Percentiles rank a stretch among this genome's conserved stretches.
Conservation (phyloP, 2,329 filamentous ascomycete species). For the Pestalotiopsis sp. region DNA sequence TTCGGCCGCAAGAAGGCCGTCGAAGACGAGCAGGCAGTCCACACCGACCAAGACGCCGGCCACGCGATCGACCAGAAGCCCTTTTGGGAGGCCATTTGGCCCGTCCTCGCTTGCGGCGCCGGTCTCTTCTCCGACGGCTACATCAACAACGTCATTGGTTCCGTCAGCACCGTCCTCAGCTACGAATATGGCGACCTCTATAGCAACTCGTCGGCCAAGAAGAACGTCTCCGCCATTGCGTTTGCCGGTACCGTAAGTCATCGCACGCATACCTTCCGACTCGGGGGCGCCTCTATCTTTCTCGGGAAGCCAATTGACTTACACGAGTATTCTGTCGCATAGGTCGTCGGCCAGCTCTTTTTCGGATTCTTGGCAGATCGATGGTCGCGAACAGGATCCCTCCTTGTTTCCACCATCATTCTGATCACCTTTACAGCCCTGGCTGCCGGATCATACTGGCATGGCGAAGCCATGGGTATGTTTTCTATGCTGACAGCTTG, state of each 20-base stretch:
- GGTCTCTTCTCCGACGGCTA: conserved; percentile 92
- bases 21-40: conserved; percentile 17
- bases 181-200: conserved; percentile 71
- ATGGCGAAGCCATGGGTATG: conserved; percentile 68
- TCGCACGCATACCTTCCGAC: neutral
- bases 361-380: conserved; percentile 83
- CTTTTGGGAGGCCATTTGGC: conserved; percentile 44
- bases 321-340: conserved; percentile 4
- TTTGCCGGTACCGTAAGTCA: conserved; percentile 69
- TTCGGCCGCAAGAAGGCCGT: conserved; percentile 22
- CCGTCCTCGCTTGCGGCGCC: conserved; percentile 84
- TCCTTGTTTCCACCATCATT: conserved; percentile 79
- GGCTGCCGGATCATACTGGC: conserved; percentile 73
- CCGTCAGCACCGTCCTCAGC: conserved; percentile 75
- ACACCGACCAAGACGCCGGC: conserved; percentile 13
- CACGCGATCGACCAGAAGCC: conserved; percentile 28
- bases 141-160: conserved; percentile 88
- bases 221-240: conserved; percentile 78
- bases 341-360: conserved; percentile 73
- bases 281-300: neutral
- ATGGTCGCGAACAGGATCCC: conserved; percentile 80
- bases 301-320: neutral
- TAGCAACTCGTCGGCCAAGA: conserved; percentile 64
- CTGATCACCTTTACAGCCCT: conserved; percentile 84
- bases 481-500: conserved; percentile 80